phyloP scores from a whole-genome alignment of 164 flowering plant genomes.

The Santalum album region DNA sequence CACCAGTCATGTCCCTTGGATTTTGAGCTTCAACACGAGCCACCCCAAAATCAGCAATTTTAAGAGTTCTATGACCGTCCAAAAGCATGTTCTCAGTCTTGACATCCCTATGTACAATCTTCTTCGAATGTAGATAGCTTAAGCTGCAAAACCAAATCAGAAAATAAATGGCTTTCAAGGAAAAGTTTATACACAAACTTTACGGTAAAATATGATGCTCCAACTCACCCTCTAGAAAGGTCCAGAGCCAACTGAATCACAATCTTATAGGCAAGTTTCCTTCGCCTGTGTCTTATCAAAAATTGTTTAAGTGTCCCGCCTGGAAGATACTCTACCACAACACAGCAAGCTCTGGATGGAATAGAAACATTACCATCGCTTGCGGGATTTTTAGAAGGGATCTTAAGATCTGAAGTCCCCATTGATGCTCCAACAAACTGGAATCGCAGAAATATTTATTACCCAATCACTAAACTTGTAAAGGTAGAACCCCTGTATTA shows the following conservation, averaged over 20 bases:
- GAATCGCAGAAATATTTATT: not conserved
- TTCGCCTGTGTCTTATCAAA: slow-evolving; percentile 34
- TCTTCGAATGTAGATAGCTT: slow-evolving; percentile 56
- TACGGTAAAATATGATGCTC: not conserved
- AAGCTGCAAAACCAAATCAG: slow-evolving; percentile 26
- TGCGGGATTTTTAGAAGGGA: slow-evolving; percentile 31
- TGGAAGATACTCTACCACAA: slow-evolving; percentile 56
- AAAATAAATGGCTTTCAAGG: not conserved
- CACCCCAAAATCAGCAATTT: slow-evolving; percentile 62
- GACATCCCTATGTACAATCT: slow-evolving; percentile 67
- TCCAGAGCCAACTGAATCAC: slow-evolving; percentile 59
- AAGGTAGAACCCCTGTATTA: not conserved
- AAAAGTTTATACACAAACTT: not conserved
- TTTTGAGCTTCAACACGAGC: slow-evolving; percentile 57
- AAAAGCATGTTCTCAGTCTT: slow-evolving; percentile 63
- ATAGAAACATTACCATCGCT: slow-evolving; percentile 18
- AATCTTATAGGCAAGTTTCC: slow-evolving; percentile 41
- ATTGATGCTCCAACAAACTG: slow-evolving; percentile 72
- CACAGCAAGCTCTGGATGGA: slow-evolving; percentile 58
- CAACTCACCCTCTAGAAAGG: slow-evolving; percentile 51
- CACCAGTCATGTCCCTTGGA: slow-evolving; percentile 68
- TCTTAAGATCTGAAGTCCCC: slow-evolving; percentile 55
- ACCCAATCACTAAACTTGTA: not conserved
- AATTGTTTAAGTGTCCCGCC: slow-evolving; percentile 56
- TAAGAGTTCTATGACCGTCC: slow-evolving; percentile 29